Conservation (phyloP, 495 filamentous ascomycete species). For the Podospora conica region DNA sequence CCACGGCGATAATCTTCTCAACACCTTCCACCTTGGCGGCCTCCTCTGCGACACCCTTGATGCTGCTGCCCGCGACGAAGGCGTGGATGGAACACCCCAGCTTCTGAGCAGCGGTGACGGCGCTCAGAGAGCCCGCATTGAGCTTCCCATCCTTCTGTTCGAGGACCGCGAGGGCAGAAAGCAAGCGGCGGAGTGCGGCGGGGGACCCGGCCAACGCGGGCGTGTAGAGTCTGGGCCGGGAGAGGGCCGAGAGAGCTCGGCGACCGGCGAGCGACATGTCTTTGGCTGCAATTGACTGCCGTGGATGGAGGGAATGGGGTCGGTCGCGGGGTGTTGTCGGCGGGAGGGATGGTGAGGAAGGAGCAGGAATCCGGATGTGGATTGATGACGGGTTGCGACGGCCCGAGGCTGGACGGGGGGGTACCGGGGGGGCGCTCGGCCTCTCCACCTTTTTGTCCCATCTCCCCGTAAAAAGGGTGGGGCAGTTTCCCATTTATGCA, state of each 20-base stretch:
- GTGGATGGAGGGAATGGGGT: background rate
- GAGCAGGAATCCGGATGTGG: slow-evolving; percentile 2
- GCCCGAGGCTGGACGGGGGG: slow-evolving; percentile 25
- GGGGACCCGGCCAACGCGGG: slow-evolving; percentile 25
- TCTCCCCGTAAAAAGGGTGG: background rate
- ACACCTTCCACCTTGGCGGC: slow-evolving; percentile 84
- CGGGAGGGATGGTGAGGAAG: background rate
- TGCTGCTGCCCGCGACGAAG: slow-evolving; percentile 78
- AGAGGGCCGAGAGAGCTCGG: slow-evolving; percentile 27
- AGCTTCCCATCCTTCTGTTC: slow-evolving; percentile 91
- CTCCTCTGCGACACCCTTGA: slow-evolving; percentile 76
- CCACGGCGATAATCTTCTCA: slow-evolving; percentile 82
- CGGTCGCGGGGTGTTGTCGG: background rate
- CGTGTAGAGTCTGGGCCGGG: slow-evolving; percentile 21
- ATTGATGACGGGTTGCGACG: slow-evolving; percentile 25
- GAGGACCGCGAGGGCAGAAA: slow-evolving; percentile 84
- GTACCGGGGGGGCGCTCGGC: background rate
- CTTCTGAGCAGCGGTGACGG: slow-evolving; percentile 79
- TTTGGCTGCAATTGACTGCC: slow-evolving; percentile 12
- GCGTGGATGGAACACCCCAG: slow-evolving; percentile 79
- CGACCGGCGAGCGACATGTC: slow-evolving; percentile 24
- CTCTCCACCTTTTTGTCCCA: background rate
- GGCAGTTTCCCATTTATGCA: background rate
- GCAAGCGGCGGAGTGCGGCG: slow-evolving; percentile 56
- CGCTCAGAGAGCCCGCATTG: slow-evolving; percentile 72